phyloP scores from a whole-genome alignment of 1,139 yeast genomes.

The Saccharomyces hybrid region DNA sequence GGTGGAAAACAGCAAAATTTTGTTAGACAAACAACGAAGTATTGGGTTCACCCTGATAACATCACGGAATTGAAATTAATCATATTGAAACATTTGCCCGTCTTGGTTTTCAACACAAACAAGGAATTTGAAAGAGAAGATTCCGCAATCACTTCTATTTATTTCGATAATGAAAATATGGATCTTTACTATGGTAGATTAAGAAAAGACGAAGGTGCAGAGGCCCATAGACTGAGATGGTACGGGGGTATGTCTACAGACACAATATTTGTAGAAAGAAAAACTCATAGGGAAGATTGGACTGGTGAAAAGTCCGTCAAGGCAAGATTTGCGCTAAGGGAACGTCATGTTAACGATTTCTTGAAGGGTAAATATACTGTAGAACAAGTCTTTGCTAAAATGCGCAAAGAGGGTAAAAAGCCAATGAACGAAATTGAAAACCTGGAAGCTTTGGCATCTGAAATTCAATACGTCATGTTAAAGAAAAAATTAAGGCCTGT shows the following conservation, averaged over 20 bases:
- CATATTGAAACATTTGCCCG: conserved; percentile 90
- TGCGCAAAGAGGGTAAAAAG: conserved; percentile 88
- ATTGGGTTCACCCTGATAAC: conserved; percentile 99
- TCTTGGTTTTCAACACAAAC: conserved; percentile 88
- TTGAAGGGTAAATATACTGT: conserved; percentile 80
- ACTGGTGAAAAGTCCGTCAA: conserved; percentile 98
- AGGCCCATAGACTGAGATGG: conserved; percentile 97
- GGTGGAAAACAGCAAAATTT: conserved; percentile 98
- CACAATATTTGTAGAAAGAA: conserved; percentile 89
- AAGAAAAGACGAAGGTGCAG: conserved; percentile 97
- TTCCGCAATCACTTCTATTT: conserved; percentile 92
- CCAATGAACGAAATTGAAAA: conserved; percentile 80
- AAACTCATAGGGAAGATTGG: conserved; percentile 99
- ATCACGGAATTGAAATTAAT: conserved; percentile 92
- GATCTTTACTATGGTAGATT: conserved; percentile 91
- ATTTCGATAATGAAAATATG: conserved; percentile 81
- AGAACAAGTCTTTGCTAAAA: conserved; percentile 82
- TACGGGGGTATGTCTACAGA: conserved; percentile 96
- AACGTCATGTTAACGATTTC: conserved; percentile 80
- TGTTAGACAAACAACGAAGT: conserved; percentile 95
- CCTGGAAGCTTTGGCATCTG: conserved; percentile 84
- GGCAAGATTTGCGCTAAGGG: conserved; percentile 90
- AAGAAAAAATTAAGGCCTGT: conserved; percentile 86
- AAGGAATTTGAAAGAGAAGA: conserved; percentile 94
- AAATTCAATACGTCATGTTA: conserved; percentile 82